Evolutionary conservation across 2,329 filamentous ascomycete species (phyloP), one percentile per base, ranked within the genome.

Genomic region (Tolypocladium nubicola): DNA sequence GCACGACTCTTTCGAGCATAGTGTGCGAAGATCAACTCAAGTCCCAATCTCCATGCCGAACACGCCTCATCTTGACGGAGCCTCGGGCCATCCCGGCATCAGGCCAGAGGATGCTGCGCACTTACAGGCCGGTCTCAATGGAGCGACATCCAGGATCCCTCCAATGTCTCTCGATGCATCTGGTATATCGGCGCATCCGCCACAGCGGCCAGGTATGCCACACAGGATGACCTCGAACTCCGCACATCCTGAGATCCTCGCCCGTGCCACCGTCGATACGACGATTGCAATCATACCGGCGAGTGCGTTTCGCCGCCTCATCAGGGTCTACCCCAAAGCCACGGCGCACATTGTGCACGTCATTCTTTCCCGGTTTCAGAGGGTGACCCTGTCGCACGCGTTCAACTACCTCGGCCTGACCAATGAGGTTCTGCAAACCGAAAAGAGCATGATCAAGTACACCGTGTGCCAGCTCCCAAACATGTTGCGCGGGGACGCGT

Each of bases 271-370:
- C 19, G 88, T 95, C 30, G 95, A 99, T 68, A 99, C 94, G 0
- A 99, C 95, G 0, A 97, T 99, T 71, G 94, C 94, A 7, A 95
- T 99, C 61, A 99, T 99, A 58, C 95, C 95, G 1, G 94, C 94
- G 1, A 96, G 91, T 68, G 95, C 94, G 4, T 99, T 99, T 66
- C 85, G 91, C 56, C 86, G 95, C 10, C 77, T 99, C 55, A 99
- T 96, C 54, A 85, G 90, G 67, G 87, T 97, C 30, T 99, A 97
- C 65, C 94, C 94, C 11, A 96, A 95, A 74, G 92, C 95, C 11
- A 97, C 94, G 2, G 88, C 94, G 1, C 95, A 99, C 67, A 97
- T 99, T 61, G 91, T 99, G 7, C 94, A 99, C 68, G 93, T 99
- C 52, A 99, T 99, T 60, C 75, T 99, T 38, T 97, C 95, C 3